Conservation (phyloP, 2,329 filamentous ascomycete genomes). For the Phyllosticta citribraziliensis region DNA sequence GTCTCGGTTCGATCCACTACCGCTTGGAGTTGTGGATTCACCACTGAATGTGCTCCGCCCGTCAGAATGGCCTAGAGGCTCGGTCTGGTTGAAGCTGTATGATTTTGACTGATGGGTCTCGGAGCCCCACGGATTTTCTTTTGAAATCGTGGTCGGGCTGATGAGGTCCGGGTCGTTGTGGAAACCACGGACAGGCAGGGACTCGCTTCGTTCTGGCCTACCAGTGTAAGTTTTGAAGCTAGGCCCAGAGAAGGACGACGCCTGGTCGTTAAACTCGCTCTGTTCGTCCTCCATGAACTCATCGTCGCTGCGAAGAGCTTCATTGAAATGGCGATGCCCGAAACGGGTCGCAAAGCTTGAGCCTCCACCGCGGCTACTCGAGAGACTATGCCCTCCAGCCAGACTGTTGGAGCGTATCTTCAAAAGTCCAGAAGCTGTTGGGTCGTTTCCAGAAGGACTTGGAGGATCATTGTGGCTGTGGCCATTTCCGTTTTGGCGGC, state of each 20-base stretch:
- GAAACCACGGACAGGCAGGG: constrained; percentile 8
- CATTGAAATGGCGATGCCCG: constrained; percentile 18
- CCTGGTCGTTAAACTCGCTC: constrained; percentile 16
- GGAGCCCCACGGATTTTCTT: neutral
- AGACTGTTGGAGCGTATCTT: constrained; percentile 20
- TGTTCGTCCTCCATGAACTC: constrained; percentile 17
- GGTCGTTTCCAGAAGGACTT: constrained; percentile 10
- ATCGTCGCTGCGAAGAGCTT: constrained; percentile 1
- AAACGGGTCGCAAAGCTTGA: constrained; percentile 13
- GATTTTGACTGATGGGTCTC: neutral
- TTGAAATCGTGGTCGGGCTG: neutral
- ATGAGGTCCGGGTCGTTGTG: neutral
- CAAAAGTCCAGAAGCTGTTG: neutral
- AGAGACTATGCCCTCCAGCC: constrained; percentile 15
- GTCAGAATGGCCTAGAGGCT: constrained; percentile 18
- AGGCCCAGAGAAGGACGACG: constrained; percentile 19
- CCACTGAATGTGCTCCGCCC: constrained; percentile 31
- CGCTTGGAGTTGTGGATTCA: constrained; percentile 20
- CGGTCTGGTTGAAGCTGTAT: constrained; percentile 6
- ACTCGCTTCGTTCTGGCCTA: constrained; percentile 22
- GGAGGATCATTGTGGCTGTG: constrained; percentile 1
- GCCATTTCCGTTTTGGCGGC: constrained; percentile 3
- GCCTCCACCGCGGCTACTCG: constrained; percentile 1
- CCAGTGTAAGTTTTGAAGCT: constrained; percentile 17
- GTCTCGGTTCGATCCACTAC: constrained; percentile 29